A percentile compares a stretch with the other conserved stretches of the same genome.
Evolutionary conservation across 306 rosid genomes (phyloP).

Genomic region (Leucaena leucocephala): DNA sequence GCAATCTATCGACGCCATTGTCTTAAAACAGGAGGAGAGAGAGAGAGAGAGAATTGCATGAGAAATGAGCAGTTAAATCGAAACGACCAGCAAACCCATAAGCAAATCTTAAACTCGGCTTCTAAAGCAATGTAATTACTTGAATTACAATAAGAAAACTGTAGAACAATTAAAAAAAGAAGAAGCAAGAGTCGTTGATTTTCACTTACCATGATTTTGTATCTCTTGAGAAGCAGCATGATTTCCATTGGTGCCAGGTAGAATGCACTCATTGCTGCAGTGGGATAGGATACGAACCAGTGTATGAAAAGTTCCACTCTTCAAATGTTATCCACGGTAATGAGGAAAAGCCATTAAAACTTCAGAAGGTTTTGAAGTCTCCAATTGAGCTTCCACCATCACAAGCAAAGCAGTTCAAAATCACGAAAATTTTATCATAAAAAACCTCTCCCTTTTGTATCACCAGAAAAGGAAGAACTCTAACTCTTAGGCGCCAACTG

Average conservation of each 20-base stretch:
- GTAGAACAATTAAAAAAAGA: neutral
- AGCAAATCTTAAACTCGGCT: neutral
- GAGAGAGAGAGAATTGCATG: conserved; percentile 10
- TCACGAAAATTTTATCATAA: neutral
- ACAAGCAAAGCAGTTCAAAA: neutral
- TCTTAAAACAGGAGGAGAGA: conserved; percentile 37
- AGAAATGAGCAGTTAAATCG: conserved; percentile 7
- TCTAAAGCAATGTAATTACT: neutral
- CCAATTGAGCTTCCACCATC: conserved; percentile 46
- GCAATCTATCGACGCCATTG: conserved; percentile 36
- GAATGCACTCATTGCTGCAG: conserved; percentile 35
- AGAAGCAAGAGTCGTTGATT: neutral
- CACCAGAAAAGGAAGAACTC: neutral
- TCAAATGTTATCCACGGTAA: conserved; percentile 53
- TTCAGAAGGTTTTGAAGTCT: conserved; percentile 34
- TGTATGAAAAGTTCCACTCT: conserved; percentile 55
- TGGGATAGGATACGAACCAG: conserved; percentile 57
- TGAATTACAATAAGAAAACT: neutral
- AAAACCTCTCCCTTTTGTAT: neutral
- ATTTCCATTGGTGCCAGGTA: conserved; percentile 19
- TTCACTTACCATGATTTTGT: conserved; percentile 34
- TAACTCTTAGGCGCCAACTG: conserved; percentile 21
- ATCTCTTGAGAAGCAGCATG: conserved; percentile 28
- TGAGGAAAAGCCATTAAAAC: conserved; percentile 40
- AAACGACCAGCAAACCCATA: conserved; percentile 20